These are phyloP conservation scores for Aspergillus sp. DNA, from an alignment of 2,329 filamentous ascomycete genomes.

Conservation along the genomic window DNA sequence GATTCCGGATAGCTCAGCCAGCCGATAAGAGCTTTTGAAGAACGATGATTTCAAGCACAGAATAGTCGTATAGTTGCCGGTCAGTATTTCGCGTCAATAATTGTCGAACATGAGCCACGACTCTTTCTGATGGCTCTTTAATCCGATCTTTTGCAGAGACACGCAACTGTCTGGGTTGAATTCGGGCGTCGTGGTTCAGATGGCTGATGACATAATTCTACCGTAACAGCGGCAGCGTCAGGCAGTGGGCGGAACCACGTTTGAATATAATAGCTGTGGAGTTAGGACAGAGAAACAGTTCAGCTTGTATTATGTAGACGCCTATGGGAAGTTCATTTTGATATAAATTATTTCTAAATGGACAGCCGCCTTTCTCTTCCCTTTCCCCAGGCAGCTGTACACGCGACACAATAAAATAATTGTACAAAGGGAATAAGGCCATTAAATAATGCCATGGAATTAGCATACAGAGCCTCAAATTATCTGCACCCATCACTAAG, in stretches of 20 bases:
- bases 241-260: conserved; percentile 10
- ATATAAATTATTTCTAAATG: no score
- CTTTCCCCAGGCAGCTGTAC: not conserved
- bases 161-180: conserved; percentile 6
- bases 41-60: not conserved
- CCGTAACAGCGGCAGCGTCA: conserved; percentile 15
- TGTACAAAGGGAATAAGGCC: no score
- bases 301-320: no score
- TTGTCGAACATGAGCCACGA: no score
- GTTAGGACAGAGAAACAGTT: not conserved
- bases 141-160: conserved; percentile 2
- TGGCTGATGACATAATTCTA: conserved; percentile 21
- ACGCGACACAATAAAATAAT: no score
- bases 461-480: not conserved
- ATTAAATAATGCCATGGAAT: not conserved
- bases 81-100: no score
- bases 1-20: conserved; percentile 9
- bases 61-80: not conserved
- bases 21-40: not conserved
- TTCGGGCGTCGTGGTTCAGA: conserved; percentile 11
- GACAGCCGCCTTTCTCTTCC: not conserved
- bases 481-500: conserved; percentile 39
- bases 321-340: no score
- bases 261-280: not conserved
- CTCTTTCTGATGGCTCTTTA: conserved; percentile 3